Percentiles rank a stretch among this genome's conserved stretches.
Evolutionary conservation across 108 stramenopile genomes (phyloP).

Genomic region (Nannochloropsis gaditana): DNA sequence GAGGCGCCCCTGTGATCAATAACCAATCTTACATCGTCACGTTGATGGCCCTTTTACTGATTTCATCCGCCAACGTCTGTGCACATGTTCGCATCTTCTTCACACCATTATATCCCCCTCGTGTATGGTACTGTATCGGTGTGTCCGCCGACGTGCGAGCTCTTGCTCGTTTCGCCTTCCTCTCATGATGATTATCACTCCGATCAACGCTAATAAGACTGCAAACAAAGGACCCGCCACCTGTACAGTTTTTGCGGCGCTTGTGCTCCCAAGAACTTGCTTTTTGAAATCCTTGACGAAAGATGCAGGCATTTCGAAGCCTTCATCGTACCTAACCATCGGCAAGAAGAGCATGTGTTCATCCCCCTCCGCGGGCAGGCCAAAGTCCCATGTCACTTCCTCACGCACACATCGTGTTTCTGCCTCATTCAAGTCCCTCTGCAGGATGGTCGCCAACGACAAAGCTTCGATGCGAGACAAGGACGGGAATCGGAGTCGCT

Average conservation of each 20-base stretch:
- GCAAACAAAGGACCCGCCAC: neutral
- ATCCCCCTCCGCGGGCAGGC: neutral
- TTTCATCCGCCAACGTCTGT: neutral
- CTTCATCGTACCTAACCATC: neutral
- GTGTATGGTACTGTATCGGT: neutral
- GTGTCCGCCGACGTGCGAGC: neutral
- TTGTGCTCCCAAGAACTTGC: neutral
- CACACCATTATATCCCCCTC: slow-evolving; percentile 9
- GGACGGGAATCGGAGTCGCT: neutral
- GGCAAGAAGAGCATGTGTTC: neutral
- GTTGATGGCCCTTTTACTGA: neutral
- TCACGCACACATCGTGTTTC: neutral
- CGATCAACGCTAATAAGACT: neutral
- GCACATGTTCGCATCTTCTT: neutral
- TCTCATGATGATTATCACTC: neutral
- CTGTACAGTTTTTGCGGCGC: neutral
- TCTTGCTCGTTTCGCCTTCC: neutral
- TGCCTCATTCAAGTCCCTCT: neutral
- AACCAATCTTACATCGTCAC: neutral
- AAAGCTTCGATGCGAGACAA: neutral
- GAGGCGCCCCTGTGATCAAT: neutral
- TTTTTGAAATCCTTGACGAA: neutral
- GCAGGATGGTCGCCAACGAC: neutral
- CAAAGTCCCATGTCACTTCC: slow-evolving; percentile 19
- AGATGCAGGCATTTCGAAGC: neutral